Conservation (phyloP, 2,329 filamentous ascomycete genomes). For the Nigrospora osmanthi region DNA sequence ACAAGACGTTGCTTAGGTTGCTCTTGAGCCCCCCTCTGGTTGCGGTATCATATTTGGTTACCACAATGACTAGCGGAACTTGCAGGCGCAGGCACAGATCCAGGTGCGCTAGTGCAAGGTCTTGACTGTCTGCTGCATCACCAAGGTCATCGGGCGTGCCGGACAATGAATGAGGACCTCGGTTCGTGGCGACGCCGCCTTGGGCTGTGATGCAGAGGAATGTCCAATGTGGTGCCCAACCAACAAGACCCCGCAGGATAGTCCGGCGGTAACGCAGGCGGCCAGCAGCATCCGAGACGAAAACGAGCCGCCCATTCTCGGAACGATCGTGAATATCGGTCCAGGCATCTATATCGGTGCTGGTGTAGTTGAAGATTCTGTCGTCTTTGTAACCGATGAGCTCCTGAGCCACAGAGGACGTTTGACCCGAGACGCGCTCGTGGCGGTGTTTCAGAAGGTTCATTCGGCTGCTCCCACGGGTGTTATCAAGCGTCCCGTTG, state of each 20-base stretch:
- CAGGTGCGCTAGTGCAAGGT: constrained; percentile 72
- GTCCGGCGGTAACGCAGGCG: constrained; percentile 85
- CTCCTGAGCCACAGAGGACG: constrained; percentile 91
- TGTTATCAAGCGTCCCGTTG: constrained; percentile 84
- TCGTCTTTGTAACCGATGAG: constrained; percentile 70
- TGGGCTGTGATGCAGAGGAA: constrained; percentile 81
- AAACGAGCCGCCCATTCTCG: constrained; percentile 67
- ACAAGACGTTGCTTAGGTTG: constrained; percentile 66
- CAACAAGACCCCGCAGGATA: constrained; percentile 80
- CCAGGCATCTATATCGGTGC: constrained; percentile 85
- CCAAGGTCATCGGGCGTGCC: constrained; percentile 41
- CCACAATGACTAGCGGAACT: constrained; percentile 69
- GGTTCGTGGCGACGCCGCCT: constrained; percentile 42
- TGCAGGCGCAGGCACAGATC: constrained; percentile 76
- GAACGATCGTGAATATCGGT: constrained; percentile 82
- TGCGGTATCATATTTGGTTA: constrained; percentile 87
- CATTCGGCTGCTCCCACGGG: constrained; percentile 79
- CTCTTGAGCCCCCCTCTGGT: constrained; percentile 63
- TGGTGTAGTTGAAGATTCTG: constrained; percentile 72
- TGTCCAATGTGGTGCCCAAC: constrained; percentile 94
- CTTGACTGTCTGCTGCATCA: constrained; percentile 48
- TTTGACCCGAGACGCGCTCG: constrained; percentile 85
- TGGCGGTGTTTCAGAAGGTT: constrained; percentile 88
- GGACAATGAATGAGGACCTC: constrained; percentile 35
- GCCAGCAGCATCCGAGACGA: constrained; percentile 87